Base-by-base conservation (phyloP, 768 basidiomycete genomes). In the Lepiota venenata region DNA sequence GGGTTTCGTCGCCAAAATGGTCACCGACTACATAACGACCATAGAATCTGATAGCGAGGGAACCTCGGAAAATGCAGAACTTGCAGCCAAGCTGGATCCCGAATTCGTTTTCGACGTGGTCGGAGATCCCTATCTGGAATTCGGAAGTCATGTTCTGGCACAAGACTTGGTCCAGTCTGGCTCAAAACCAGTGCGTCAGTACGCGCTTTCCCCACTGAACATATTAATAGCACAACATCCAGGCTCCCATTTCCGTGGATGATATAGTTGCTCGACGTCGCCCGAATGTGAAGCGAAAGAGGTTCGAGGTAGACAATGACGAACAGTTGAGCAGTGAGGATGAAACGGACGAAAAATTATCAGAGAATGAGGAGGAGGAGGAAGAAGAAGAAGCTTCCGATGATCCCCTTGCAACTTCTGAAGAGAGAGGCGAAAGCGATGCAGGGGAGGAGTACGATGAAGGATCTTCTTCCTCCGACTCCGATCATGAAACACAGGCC, bases 221-320 rank as follows among this genome's bases (percentile, higher is more conserved):
- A 50, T 49, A 59, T 39, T 48, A 36, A 37, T 55, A 21, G 51
- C 22, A 8, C 32, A 25, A 32, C 22, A 15, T 44, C 6, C 61
- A 91, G 87, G 73, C 81, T 65, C 85, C 86, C n/a, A 82, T 96
- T 50, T 91, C 87, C 42, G 86, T 98, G 9, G 89, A 96, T 67
- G 92, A 96, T 63, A 95, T 98, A 56, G 95, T 98, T 67, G 85
- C 85, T 47, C 80, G 87, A 53, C 78, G 84, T 62, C 80, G 75
- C 64, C 62, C 84, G 54, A 69, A 71, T 49, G 67, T 72, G 8
- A 90, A 93, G 64, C 81, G 91, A 52, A 91, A 91, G 71, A 70
- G 84, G 47, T 69, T 66, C 11, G 73, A 73, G 25, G 70, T 64
- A 8, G 74, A 8, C 1, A 74, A 12, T 29, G 40, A 41, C 15